phyloP scores from a whole-genome alignment of 208 protist genomes.

The Acanthamoeba castellanii region DNA sequence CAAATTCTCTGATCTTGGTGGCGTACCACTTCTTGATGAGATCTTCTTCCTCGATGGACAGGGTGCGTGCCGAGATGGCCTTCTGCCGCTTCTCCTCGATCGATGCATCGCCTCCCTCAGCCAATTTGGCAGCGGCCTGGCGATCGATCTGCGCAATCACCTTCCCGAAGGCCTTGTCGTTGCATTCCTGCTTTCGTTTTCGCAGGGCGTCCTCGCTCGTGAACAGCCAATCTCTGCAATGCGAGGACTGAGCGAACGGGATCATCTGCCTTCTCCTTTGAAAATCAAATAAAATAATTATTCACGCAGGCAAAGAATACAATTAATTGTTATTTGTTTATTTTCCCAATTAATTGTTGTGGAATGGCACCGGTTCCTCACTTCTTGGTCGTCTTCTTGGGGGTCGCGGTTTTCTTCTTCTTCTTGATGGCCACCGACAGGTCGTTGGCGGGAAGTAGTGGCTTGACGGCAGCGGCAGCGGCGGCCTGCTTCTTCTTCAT shows the following conservation, averaged over 20 bases:
- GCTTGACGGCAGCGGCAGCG: neutral
- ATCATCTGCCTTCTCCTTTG: neutral
- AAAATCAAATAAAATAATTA: neutral
- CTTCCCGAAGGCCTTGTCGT: neutral
- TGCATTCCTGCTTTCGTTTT: slow-evolving; percentile 1
- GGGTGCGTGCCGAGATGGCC: neutral
- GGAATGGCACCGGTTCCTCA: neutral
- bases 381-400: neutral
- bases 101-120: neutral
- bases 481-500: neutral
- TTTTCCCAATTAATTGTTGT: neutral
- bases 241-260: slow-evolving; percentile 1
- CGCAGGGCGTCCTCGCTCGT: neutral
- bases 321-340: no score
- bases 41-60: slow-evolving; percentile 19
- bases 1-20: slow-evolving; percentile 24
- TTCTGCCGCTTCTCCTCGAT: slow-evolving; percentile 18
- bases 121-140: slow-evolving; percentile 5
- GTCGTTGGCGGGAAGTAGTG: neutral
- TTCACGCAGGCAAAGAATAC: no score
- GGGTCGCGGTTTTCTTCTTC: neutral
- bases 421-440: slow-evolving; percentile 35
- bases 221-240: slow-evolving; percentile 27
- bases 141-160: neutral
- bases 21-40: slow-evolving; percentile 21